Percentiles rank a stretch among this genome's conserved stretches.
Evolutionary conservation across 331 rosid species (phyloP).

Genomic region (Spiraea crenata): DNA sequence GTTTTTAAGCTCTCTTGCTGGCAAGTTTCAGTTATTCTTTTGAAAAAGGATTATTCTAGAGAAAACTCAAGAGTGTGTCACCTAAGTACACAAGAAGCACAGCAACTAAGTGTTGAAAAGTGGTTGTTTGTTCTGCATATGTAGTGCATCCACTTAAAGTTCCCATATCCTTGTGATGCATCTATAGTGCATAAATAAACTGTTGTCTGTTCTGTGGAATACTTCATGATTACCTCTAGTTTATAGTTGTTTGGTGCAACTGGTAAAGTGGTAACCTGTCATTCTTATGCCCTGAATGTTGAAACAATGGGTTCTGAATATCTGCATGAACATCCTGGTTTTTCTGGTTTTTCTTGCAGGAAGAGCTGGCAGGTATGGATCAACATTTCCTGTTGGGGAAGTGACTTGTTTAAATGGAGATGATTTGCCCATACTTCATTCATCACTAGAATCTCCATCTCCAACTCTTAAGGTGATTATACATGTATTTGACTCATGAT

Average conservation of each 20-base stretch:
- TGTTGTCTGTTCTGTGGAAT: background rate
- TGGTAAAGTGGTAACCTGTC: background rate
- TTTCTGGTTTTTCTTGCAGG: slow-evolving; percentile 55
- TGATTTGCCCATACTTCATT: slow-evolving; percentile 79
- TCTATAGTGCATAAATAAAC: slow-evolving; percentile 1
- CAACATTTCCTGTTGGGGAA: slow-evolving; percentile 79
- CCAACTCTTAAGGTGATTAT: slow-evolving; percentile 70
- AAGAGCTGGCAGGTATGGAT: slow-evolving; percentile 96
- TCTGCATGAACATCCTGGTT: slow-evolving; percentile 21
- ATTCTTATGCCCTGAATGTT: background rate
- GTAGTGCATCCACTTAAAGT: background rate
- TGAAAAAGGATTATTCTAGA: too few species aligned
- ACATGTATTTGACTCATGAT: slow-evolving; percentile 10
- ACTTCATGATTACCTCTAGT: background rate
- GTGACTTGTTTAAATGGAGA: slow-evolving; percentile 71
- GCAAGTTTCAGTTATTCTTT: too few species aligned
- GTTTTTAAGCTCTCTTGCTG: background rate
- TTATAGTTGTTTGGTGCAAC: background rate
- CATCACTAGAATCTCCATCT: slow-evolving; percentile 66
- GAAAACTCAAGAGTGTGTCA: too few species aligned
- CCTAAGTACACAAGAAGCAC: too few species aligned
- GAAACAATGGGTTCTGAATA: background rate
- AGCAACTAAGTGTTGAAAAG: too few species aligned
- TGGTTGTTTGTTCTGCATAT: too few species aligned
- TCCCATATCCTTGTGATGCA: background rate